phyloP scores from a whole-genome alignment of 371 early-diverging fungal genomes.

The Actinomortierella ambigua region DNA sequence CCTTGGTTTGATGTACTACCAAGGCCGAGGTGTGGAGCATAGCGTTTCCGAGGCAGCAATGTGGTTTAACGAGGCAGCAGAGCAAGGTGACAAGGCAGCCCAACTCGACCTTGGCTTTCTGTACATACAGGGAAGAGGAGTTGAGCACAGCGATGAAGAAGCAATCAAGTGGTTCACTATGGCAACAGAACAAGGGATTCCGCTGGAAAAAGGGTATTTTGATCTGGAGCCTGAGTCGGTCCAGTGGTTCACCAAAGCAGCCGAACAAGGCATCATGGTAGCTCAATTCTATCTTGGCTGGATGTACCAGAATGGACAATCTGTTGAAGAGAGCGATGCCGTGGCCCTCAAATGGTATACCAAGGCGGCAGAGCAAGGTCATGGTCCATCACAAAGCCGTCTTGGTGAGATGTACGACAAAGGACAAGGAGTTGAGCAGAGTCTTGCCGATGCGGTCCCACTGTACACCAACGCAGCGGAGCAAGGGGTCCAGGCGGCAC shows the following conservation, averaged over 20 bases:
- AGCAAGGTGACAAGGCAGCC: slow-evolving; percentile 77
- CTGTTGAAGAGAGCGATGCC: slow-evolving; percentile 64
- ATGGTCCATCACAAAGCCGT: slow-evolving; percentile 81
- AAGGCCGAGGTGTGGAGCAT: slow-evolving; percentile 74
- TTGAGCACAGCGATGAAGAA: slow-evolving; percentile 61
- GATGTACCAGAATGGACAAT: slow-evolving; percentile 84
- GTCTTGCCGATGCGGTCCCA: slow-evolving; percentile 64
- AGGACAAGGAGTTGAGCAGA: slow-evolving; percentile 76
- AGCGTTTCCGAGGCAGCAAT: slow-evolving; percentile 69
- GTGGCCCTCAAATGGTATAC: slow-evolving; percentile 72
- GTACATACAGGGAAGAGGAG: slow-evolving; percentile 82
- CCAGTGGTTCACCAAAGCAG: slow-evolving; percentile 75
- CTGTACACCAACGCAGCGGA: slow-evolving; percentile 75
- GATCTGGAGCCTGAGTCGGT: slow-evolving; percentile 65
- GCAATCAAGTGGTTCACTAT: slow-evolving; percentile 77
- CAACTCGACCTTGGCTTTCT: slow-evolving; percentile 77
- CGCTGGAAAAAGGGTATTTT: slow-evolving; percentile 81
- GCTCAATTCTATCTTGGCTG: slow-evolving; percentile 83
- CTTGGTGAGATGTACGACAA: slow-evolving; percentile 84
- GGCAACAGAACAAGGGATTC: slow-evolving; percentile 77
- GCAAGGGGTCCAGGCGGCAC: slow-evolving; percentile 66
- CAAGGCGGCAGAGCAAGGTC: slow-evolving; percentile 73
- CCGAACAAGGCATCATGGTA: slow-evolving; percentile 59
- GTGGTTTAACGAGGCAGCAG: slow-evolving; percentile 69
- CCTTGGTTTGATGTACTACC: slow-evolving; percentile 56